A percentile compares a stretch with the other conserved stretches of the same genome.
Conservation (phyloP, 805 yeast genomes). For the Kuraishia capsulata region DNA sequence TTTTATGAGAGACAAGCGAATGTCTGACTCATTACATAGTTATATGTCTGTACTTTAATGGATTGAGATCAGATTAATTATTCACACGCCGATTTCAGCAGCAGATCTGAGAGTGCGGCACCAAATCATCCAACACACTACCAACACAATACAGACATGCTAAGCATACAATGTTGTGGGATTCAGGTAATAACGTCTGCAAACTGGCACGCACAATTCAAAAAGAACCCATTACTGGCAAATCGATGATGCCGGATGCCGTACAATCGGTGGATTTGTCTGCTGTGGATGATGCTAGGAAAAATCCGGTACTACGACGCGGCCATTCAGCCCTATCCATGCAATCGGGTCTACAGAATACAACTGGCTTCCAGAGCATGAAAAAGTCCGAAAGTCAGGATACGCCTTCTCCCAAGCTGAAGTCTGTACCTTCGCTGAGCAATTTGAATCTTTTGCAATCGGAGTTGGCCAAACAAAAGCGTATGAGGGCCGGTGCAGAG, state of each 20-base stretch:
- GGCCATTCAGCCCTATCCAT: background rate
- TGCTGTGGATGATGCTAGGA: no score
- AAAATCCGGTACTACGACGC: background rate
- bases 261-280: no score
- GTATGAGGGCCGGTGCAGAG: conserved; percentile 1
- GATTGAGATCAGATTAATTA: background rate
- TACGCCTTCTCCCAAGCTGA: background rate
- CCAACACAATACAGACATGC: no score
- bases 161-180: no score
- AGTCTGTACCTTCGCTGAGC: background rate
- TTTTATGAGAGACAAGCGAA: conserved; percentile 67
- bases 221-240: no score
- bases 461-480: background rate
- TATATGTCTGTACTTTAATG: no score
- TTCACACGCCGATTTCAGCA: no score
- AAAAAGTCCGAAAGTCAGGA: background rate
- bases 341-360: background rate
- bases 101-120: background rate
- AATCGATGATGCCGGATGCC: no score
- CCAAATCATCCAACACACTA: no score
- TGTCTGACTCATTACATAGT: conserved; percentile 4
- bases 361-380: background rate
- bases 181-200: no score
- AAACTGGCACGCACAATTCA: no score
- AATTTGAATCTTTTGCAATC: background rate